Conservation (phyloP, 2,329 filamentous ascomycete species). For the Albophoma yamanashiensis region DNA sequence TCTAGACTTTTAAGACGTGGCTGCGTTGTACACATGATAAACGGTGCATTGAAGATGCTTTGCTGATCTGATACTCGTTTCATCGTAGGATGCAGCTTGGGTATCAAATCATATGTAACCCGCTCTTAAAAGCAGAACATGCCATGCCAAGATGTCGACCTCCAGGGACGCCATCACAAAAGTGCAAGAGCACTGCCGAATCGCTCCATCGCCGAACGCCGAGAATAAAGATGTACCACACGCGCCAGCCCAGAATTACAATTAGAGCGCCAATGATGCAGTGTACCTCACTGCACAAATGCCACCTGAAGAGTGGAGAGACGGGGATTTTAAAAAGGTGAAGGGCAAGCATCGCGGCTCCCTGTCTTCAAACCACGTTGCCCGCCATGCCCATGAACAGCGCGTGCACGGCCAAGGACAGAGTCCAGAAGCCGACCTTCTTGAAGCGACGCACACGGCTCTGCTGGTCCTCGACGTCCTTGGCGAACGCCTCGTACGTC, state of each 20-base stretch:
- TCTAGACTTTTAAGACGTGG: background rate
- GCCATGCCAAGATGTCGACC: background rate
- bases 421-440: conserved; percentile 93
- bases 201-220: background rate
- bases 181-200: background rate
- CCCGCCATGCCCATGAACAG: conserved; percentile 92
- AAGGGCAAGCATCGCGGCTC: background rate
- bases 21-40: background rate
- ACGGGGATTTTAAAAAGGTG: background rate
- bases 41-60: background rate
- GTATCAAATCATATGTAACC: background rate
- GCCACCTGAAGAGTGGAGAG: background rate
- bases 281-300: background rate
- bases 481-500: conserved; percentile 89
- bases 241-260: background rate
- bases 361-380: conserved; percentile 43
- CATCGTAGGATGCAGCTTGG: background rate
- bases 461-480: conserved; percentile 82
- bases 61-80: background rate
- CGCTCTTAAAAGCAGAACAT: background rate
- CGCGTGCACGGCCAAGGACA: conserved; percentile 85
- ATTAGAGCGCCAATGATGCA: background rate
- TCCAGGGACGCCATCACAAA: background rate
- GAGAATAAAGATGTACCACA: background rate
- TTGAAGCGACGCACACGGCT: conserved; percentile 78